A percentile compares a stretch with the other conserved stretches of the same genome.
Conservation (phyloP, 1,284 basidiomycete species). For the Tilletia horrida region DNA sequence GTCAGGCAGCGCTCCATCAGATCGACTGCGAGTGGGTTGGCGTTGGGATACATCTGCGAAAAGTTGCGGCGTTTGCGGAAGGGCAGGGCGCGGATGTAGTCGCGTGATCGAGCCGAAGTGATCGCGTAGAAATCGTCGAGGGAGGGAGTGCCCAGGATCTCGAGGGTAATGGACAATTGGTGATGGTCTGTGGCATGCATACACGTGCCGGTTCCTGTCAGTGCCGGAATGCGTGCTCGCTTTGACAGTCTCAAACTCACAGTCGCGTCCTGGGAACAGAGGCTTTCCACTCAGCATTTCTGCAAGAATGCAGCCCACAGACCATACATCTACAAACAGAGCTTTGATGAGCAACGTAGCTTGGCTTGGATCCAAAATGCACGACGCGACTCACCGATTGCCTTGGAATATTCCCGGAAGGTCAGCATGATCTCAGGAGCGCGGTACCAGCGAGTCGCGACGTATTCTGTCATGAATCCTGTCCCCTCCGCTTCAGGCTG, state of each 20-base stretch:
- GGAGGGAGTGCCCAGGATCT: constrained; percentile 63
- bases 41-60: constrained; percentile 70
- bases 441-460: constrained; percentile 54
- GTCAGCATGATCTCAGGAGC: constrained; percentile 55
- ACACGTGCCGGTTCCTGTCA: neutral
- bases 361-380: neutral
- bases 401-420: constrained; percentile 55
- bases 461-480: constrained; percentile 55
- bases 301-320: constrained; percentile 85
- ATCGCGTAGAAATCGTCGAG: constrained; percentile 66
- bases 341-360: neutral
- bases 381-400: constrained; percentile 33
- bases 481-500: constrained; percentile 51
- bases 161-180: constrained; percentile 63
- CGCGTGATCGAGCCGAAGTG: constrained; percentile 75
- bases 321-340: constrained; percentile 63
- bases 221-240: neutral
- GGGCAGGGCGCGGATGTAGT: constrained; percentile 87
- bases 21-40: constrained; percentile 82
- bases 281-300: constrained; percentile 89
- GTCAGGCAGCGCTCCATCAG: constrained; percentile 83
- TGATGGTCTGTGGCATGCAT: constrained; percentile 52
- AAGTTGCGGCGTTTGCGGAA: constrained; percentile 84
- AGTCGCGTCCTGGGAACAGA: constrained; percentile 71
- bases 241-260: constrained; percentile 21